A percentile compares a stretch with the other conserved stretches of the same genome.
Evolutionary conservation across 768 basidiomycete species (phyloP).

Genomic region (Leccinum fibrillosum): DNA sequence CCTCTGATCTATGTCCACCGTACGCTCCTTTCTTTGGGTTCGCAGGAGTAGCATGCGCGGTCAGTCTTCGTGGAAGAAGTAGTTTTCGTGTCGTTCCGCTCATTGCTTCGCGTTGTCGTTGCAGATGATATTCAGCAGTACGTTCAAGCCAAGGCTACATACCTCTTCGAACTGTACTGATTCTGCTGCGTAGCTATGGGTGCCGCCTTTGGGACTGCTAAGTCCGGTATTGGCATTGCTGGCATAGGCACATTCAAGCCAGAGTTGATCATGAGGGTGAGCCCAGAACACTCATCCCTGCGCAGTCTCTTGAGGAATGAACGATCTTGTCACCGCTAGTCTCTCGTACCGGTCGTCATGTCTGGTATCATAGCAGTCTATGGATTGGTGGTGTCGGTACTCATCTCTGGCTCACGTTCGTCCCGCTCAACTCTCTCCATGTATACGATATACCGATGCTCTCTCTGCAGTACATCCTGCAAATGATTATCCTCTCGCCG

Average conservation of each 20-base stretch:
- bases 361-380: slow-evolving; percentile 98
- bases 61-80: slow-evolving; percentile 39
- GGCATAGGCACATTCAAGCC: slow-evolving; percentile 92
- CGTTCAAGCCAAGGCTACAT: slow-evolving; percentile 32
- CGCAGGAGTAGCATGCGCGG: slow-evolving; percentile 91
- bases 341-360: slow-evolving; percentile 96
- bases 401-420: slow-evolving; percentile 73
- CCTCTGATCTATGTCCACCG: slow-evolving; percentile 68
- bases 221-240: slow-evolving; percentile 95
- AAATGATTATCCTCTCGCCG: slow-evolving; percentile 73
- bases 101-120: slow-evolving; percentile 1
- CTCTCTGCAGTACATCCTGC: slow-evolving; percentile 51
- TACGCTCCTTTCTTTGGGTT: slow-evolving; percentile 99
- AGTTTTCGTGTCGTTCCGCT: slow-evolving; percentile 7
- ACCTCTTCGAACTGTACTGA: slow-evolving; percentile 10
- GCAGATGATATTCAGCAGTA: slow-evolving; percentile 97
- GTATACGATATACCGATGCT: slow-evolving; percentile 11
- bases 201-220: slow-evolving; percentile 94
- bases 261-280: slow-evolving; percentile 97
- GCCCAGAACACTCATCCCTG: not conserved
- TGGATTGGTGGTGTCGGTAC: slow-evolving; percentile 91
- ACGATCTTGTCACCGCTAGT: slow-evolving; percentile 42
- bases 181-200: slow-evolving; percentile 62
- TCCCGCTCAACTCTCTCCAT: slow-evolving; percentile 9
- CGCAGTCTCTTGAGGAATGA: not conserved